A percentile compares a stretch with the other conserved stretches of the same genome.
phyloP scores from a whole-genome alignment of 495 filamentous ascomycete species.

The Peziza echinospora region DNA sequence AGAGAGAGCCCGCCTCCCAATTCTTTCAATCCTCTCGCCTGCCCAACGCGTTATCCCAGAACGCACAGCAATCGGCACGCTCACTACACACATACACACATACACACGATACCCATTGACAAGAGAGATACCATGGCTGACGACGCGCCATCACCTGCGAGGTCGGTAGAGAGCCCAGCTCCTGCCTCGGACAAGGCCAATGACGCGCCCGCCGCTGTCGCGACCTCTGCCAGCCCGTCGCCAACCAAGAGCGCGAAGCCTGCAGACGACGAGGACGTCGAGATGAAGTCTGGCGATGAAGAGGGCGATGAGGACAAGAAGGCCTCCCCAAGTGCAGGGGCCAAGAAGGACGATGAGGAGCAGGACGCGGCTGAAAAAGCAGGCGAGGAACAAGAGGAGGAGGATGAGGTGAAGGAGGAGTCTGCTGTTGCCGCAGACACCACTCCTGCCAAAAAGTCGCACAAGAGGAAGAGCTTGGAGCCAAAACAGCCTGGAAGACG shows the following conservation, averaged over 20 bases:
- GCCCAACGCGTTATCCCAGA: no score
- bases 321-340: background rate
- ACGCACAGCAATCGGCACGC: no score
- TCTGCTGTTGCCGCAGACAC: background rate
- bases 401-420: background rate
- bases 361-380: background rate
- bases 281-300: slow-evolving; percentile 1
- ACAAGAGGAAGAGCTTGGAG: background rate
- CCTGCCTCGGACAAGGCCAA: background rate
- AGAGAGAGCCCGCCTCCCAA: no score
- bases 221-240: background rate
- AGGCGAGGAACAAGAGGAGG: background rate
- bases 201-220: background rate
- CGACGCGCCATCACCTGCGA: background rate
- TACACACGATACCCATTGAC: no score
- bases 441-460: background rate
- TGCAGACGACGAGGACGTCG: background rate
- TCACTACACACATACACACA: no score
- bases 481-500: background rate
- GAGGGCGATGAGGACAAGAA: background rate
- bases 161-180: background rate
- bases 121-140: background rate
- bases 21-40: no score
- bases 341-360: background rate
- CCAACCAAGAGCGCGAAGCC: background rate